Percentiles rank a stretch among this genome's conserved stretches.
Evolutionary conservation across 2,329 filamentous ascomycete genomes (phyloP).

Genomic region (Bipolaris oryzae): DNA sequence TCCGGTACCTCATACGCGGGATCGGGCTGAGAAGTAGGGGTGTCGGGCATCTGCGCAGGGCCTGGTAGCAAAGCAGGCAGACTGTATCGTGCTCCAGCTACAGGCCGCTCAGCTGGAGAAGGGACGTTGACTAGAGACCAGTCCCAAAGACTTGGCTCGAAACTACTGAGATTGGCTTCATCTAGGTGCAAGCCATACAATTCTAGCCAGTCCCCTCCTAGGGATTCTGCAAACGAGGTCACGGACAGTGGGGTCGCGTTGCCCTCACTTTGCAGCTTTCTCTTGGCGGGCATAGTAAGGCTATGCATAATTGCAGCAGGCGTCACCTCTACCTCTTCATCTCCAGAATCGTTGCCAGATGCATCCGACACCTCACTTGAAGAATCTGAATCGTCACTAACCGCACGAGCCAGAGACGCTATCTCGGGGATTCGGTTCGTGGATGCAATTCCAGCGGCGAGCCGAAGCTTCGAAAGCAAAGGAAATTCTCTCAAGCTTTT

Average conservation of each 20-base stretch:
- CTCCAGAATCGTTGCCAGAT: slow-evolving; percentile 32
- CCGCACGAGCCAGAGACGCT: slow-evolving; percentile 19
- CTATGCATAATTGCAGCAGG: slow-evolving; percentile 26
- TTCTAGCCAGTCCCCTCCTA: slow-evolving; percentile 38
- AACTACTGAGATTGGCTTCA: slow-evolving; percentile 28
- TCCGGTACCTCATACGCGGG: slow-evolving; percentile 31
- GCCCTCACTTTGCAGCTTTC: slow-evolving; percentile 44
- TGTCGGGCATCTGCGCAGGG: slow-evolving; percentile 36
- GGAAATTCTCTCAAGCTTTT: slow-evolving; percentile 38
- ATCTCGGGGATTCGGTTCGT: slow-evolving; percentile 25
- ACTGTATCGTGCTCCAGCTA: slow-evolving; percentile 30
- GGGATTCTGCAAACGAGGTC: slow-evolving; percentile 44
- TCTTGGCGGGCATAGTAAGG: slow-evolving; percentile 34
- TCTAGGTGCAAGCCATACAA: slow-evolving; percentile 37
- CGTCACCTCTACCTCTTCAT: slow-evolving; percentile 19
- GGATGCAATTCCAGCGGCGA: slow-evolving; percentile 35
- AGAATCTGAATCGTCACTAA: slow-evolving; percentile 37
- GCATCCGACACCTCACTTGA: slow-evolving; percentile 33
- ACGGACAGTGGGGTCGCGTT: slow-evolving; percentile 45
- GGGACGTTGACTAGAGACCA: slow-evolving; percentile 46
- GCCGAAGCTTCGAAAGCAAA: slow-evolving; percentile 40
- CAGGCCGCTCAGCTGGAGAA: slow-evolving; percentile 30
- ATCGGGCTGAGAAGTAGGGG: slow-evolving; percentile 44
- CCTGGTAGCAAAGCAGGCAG: slow-evolving; percentile 37
- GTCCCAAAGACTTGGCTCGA: slow-evolving; percentile 46